phyloP scores from a whole-genome alignment of 2,329 filamentous ascomycete genomes.

The Exophiala lecanii-corni region DNA sequence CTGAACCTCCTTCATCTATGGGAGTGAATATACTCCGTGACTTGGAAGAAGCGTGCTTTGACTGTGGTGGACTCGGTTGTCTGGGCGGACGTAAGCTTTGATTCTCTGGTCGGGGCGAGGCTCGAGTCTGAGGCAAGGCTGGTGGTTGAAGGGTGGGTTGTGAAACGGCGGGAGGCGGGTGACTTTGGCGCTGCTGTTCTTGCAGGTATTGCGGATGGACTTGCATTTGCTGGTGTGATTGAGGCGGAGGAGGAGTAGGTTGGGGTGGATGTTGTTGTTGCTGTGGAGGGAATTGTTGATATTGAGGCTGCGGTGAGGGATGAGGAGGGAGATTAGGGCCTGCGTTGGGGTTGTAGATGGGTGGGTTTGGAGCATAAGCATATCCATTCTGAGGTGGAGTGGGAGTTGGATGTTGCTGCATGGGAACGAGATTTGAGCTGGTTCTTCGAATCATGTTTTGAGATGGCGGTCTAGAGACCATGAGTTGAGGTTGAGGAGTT shows the following conservation, averaged over 20 bases:
- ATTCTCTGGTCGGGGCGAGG: slow-evolving; percentile 37
- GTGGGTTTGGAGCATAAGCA: slow-evolving; percentile 78
- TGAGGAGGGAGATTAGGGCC: slow-evolving; percentile 32
- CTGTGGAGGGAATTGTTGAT: slow-evolving; percentile 41
- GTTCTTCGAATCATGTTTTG: slow-evolving; percentile 72
- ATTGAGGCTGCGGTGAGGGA: slow-evolving; percentile 32
- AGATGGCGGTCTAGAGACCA: slow-evolving; percentile 69
- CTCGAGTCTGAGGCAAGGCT: slow-evolving; percentile 46
- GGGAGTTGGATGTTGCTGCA: slow-evolving; percentile 57
- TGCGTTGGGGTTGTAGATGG: slow-evolving; percentile 71
- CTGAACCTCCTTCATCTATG: slow-evolving; percentile 86
- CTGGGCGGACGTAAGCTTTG: slow-evolving; percentile 30
- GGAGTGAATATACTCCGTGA: slow-evolving; percentile 95
- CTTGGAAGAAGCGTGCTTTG: slow-evolving; percentile 63
- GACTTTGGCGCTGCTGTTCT: slow-evolving; percentile 70
- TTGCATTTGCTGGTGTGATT: slow-evolving; percentile 38
- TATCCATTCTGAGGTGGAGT: slow-evolving; percentile 66
- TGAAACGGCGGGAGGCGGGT: slow-evolving; percentile 57
- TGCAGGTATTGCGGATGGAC: slow-evolving; percentile 65
- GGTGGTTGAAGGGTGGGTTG: slow-evolving; percentile 55
- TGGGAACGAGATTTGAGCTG: slow-evolving; percentile 67
- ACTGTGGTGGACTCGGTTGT: slow-evolving; percentile 45
- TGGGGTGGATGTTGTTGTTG: slow-evolving; percentile 39
- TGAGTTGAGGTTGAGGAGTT: slow-evolving; percentile 72
- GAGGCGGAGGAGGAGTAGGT: slow-evolving; percentile 41